phyloP scores from a whole-genome alignment of 2,329 filamentous ascomycete species.

The Fusarium coffeatum region DNA sequence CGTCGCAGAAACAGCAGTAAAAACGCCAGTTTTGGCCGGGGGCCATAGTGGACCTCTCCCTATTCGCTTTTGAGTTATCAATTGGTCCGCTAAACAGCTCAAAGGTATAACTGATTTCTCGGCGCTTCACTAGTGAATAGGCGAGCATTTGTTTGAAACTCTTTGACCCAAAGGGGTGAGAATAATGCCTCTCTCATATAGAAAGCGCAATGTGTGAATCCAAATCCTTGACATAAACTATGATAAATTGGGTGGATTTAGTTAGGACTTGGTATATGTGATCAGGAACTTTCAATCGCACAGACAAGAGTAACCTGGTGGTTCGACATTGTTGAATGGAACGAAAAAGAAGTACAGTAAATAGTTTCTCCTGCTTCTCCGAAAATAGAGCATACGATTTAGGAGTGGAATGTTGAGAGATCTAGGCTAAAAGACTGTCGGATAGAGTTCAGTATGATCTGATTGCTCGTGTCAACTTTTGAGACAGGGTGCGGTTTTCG shows the following conservation, averaged over 20 bases:
- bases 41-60: constrained; percentile 18
- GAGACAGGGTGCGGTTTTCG: constrained; percentile 30
- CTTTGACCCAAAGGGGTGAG: constrained; percentile 5
- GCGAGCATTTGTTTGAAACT: constrained; percentile 11
- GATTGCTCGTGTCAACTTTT: constrained; percentile 17
- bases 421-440: constrained; percentile 1
- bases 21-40: constrained; percentile 14
- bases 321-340: constrained; percentile 5
- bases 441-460: constrained; percentile 24
- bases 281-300: constrained; percentile 1
- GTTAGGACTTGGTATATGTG: constrained; percentile 2
- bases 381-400: constrained; percentile 4
- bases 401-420: neutral
- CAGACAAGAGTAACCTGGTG: constrained; percentile 1
- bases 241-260: neutral
- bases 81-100: constrained; percentile 37
- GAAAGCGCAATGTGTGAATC: constrained; percentile 9
- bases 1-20: constrained; percentile 12
- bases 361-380: constrained; percentile 6
- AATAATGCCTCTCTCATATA: constrained; percentile 3
- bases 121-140: constrained; percentile 24
- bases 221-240: neutral
- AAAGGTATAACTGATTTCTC: constrained; percentile 10
- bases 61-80: constrained; percentile 8
- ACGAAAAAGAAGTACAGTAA: neutral